Conservation (phyloP, 768 basidiomycete species). For the Pisolithus marmoratus region DNA sequence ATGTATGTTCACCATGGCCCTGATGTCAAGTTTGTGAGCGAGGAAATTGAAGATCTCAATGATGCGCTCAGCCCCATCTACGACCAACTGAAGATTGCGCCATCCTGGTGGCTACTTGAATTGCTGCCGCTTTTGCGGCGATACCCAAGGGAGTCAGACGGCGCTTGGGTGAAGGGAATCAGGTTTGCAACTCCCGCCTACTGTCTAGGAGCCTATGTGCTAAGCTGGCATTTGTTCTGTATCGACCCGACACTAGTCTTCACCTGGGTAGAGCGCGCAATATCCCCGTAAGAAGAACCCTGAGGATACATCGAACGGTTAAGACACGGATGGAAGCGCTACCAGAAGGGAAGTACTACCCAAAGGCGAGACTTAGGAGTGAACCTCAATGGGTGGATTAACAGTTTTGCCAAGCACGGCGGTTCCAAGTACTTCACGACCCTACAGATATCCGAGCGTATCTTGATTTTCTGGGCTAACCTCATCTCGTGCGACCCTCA, state of each 20-base stretch:
- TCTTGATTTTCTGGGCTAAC: too few relatives aligned
- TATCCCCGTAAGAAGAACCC: slow-evolving; percentile 33
- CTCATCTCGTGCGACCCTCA: too few relatives aligned
- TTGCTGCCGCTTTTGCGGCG: slow-evolving; percentile 33
- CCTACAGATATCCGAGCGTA: too few relatives aligned
- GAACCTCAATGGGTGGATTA: slow-evolving; percentile 39
- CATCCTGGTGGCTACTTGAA: slow-evolving; percentile 66
- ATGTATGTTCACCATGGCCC: not conserved
- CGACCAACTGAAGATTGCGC: slow-evolving; percentile 49
- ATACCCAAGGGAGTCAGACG: slow-evolving; percentile 21
- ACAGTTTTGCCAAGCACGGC: not conserved
- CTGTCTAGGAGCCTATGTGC: not conserved
- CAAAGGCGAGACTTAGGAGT: slow-evolving; percentile 33
- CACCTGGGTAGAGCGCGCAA: slow-evolving; percentile 39
- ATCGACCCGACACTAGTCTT: slow-evolving; percentile 6
- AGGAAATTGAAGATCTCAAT: slow-evolving; percentile 34
- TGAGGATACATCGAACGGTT: slow-evolving; percentile 45
- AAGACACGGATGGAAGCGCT: slow-evolving; percentile 44
- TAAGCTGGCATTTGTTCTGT: not conserved
- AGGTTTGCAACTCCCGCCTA: slow-evolving; percentile 11
- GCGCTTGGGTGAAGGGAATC: slow-evolving; percentile 7
- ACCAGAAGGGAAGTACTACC: slow-evolving; percentile 31
- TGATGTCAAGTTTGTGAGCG: too few relatives aligned
- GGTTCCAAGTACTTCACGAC: too few relatives aligned
- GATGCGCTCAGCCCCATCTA: slow-evolving; percentile 50